Evolutionary conservation across 2,329 filamentous ascomycete genomes (phyloP).

Genomic region (Plenodomus lindquistii): DNA sequence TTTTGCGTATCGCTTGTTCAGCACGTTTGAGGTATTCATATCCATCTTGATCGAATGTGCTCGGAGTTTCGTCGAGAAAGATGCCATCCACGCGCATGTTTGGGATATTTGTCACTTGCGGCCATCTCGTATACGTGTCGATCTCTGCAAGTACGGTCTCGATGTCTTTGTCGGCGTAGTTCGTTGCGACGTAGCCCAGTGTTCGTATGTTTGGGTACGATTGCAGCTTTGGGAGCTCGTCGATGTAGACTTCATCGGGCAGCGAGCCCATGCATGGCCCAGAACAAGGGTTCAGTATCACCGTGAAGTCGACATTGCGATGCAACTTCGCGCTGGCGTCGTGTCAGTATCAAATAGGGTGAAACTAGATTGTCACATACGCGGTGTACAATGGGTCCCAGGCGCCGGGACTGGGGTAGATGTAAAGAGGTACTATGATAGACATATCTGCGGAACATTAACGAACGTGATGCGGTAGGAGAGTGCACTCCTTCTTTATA

Average conservation of each 20-base stretch:
- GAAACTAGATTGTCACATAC: slow-evolving; percentile 33
- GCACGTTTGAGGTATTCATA: slow-evolving; percentile 30
- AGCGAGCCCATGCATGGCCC: slow-evolving; percentile 35
- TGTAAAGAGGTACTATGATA: slow-evolving; percentile 56
- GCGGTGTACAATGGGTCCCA: slow-evolving; percentile 55
- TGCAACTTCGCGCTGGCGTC: slow-evolving; percentile 32
- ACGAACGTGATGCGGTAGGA: neutral
- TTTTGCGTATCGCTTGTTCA: slow-evolving; percentile 21
- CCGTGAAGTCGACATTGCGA: slow-evolving; percentile 54
- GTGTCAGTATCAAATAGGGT: neutral
- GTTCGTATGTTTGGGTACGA: slow-evolving; percentile 54
- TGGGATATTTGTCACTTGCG: slow-evolving; percentile 38
- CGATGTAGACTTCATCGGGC: slow-evolving; percentile 32
- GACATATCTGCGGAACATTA: slow-evolving; percentile 22
- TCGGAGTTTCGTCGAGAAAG: slow-evolving; percentile 58
- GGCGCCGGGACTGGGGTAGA: slow-evolving; percentile 53
- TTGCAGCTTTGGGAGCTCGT: slow-evolving; percentile 49
- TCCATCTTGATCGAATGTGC: slow-evolving; percentile 19
- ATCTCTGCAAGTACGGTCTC: slow-evolving; percentile 48
- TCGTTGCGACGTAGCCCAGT: slow-evolving; percentile 57
- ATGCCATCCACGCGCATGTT: slow-evolving; percentile 54
- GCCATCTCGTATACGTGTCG: slow-evolving; percentile 54
- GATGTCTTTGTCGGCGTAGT: slow-evolving; percentile 47
- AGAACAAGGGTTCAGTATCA: slow-evolving; percentile 56
- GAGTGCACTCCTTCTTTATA: neutral